Evolutionary conservation across 345 rosid genomes (phyloP).

Genomic region (Eutrema yunnanense): DNA sequence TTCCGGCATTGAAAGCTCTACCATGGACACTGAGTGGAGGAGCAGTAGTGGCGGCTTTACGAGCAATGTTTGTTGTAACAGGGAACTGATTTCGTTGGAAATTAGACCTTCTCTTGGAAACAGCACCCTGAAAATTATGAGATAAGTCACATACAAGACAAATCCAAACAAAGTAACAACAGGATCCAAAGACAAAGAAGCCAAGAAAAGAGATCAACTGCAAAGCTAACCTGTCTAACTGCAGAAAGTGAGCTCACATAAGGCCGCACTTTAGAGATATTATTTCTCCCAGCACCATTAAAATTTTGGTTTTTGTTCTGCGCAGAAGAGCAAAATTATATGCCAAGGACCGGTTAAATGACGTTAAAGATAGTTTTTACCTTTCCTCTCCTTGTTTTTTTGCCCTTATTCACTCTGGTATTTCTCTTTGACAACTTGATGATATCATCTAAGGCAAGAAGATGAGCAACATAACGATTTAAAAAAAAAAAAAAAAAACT

Average conservation of each 20-base stretch:
- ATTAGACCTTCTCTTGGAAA: constrained; percentile 65
- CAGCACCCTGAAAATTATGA: constrained; percentile 45
- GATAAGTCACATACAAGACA: background rate
- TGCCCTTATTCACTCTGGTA: constrained; percentile 27
- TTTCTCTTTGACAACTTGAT: constrained; percentile 68
- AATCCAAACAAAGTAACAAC: background rate
- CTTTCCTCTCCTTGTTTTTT: constrained; percentile 37
- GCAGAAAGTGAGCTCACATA: constrained; percentile 55
- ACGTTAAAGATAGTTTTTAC: constrained; percentile 35
- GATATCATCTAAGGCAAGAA: constrained; percentile 49
- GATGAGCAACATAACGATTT: background rate
- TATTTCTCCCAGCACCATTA: constrained; percentile 39
- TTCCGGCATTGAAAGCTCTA: constrained; percentile 44
- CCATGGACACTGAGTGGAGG: constrained; percentile 32
- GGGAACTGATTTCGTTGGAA: constrained; percentile 51
- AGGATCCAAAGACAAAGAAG: background rate
- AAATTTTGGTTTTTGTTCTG: constrained; percentile 54
- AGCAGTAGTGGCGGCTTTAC: constrained; percentile 43
- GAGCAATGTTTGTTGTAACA: constrained; percentile 45
- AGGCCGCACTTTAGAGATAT: constrained; percentile 38
- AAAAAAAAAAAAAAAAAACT: background rate
- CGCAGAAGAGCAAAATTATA: background rate
- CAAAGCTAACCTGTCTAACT: constrained; percentile 57
- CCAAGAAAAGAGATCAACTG: background rate
- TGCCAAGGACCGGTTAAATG: background rate